A percentile compares a stretch with the other conserved stretches of the same genome.
These are phyloP conservation scores for Rutstroemia sydowiana DNA, from an alignment of 2,329 filamentous ascomycete species.

Conservation along the genomic window DNA sequence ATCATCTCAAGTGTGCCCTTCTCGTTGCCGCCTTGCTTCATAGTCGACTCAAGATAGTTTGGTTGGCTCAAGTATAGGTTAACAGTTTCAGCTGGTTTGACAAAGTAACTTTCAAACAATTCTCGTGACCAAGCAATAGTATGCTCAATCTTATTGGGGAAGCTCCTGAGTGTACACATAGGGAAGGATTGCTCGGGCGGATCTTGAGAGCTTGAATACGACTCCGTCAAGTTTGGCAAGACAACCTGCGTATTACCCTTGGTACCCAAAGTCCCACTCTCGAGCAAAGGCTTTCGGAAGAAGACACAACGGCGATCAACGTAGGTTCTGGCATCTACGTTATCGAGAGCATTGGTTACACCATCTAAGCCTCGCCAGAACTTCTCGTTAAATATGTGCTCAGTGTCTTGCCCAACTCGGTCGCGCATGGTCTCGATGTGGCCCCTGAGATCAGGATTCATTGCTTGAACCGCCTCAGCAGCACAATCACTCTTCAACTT, in stretches of 20 bases:
- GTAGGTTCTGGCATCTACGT: constrained; percentile 93
- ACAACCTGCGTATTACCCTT: constrained; percentile 98
- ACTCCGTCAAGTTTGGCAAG: constrained; percentile 84
- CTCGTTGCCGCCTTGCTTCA: constrained; percentile 92
- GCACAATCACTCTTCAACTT: constrained; percentile 96
- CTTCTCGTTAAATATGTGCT: constrained; percentile 85
- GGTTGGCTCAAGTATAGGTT: constrained; percentile 90
- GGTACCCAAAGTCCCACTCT: constrained; percentile 96
- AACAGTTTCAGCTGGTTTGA: constrained; percentile 86
- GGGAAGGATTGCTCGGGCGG: constrained; percentile 98
- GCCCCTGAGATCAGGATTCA: constrained; percentile 88
- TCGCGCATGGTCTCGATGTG: constrained; percentile 85
- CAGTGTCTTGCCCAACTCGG: constrained; percentile 83
- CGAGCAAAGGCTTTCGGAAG: constrained; percentile 92
- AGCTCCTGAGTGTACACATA: constrained; percentile 95
- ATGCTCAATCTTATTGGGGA: constrained; percentile 97
- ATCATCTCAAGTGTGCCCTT: constrained; percentile 89
- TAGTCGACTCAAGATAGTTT: constrained; percentile 76
- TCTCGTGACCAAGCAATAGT: constrained; percentile 98
- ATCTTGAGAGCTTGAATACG: constrained; percentile 94
- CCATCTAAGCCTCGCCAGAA: constrained; percentile 87
- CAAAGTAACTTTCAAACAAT: constrained; percentile 88
- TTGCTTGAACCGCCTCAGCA: constrained; percentile 77
- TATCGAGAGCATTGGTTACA: constrained; percentile 95
- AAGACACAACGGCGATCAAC: constrained; percentile 95